Base-by-base conservation (phyloP, 116 monocot species). In the Trichopus zeylanicus region DNA sequence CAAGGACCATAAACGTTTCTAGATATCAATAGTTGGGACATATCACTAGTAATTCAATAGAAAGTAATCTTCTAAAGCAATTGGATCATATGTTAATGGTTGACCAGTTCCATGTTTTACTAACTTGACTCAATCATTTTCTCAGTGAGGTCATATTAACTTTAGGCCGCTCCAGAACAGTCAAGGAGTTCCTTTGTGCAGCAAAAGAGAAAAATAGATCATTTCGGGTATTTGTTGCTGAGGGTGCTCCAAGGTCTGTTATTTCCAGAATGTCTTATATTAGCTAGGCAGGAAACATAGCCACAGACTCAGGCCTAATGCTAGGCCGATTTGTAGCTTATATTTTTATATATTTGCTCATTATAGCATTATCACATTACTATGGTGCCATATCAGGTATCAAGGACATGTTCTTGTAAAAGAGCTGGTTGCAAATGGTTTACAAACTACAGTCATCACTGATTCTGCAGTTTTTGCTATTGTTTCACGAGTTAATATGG, bases 401-500 rank as follows among this genome's bases (percentile, higher is more conserved):
- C 82, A 88, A 54, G 98, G 98, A 10, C 98, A 99, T 78, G 76
- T 87, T 63, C 92, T 99, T 71, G 98, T 88, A 59, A 99, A 92
- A 76, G 98, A 99, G 73, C 70, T 99, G 55, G 85, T 88, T 66
- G 75, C 71, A 31, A 85, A 88, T 72, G 98, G 98, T 29, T 47
- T 99, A 60, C 88, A 99, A 58, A 88, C 98, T 47, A 92, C 92
- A 61, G 83, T 99, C 12, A 99, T 99, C 55, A 88, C 98, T n/a
- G 98, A 99, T 72, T 91, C 98, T 52, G 98, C 92, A n/a, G 78
- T 99, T 69, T 99, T 99, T 83, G 92, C 98, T 9, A 92, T 99
- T 82, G 92, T 99, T 68, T 99, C 92, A 48, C 74, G 98, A 67
- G 92, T 99, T 35, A 99, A 99, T 59, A 99, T 99, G 98, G 98